Conservation (phyloP, 441 rosid genomes). For the Pelargonium cotyledonis region DNA sequence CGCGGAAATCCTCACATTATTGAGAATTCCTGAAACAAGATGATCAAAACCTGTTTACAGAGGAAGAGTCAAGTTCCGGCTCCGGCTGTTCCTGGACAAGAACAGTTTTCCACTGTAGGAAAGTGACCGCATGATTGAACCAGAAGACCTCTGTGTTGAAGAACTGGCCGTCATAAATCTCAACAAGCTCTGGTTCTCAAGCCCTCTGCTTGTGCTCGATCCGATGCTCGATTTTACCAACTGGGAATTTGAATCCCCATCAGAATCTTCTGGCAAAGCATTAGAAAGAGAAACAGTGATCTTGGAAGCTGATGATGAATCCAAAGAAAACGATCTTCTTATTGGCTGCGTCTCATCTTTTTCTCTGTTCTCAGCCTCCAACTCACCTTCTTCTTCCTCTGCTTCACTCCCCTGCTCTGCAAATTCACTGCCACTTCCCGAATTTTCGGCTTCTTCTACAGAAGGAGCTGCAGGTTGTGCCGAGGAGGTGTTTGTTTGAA, state of each 20-base stretch:
- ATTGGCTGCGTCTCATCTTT: slow-evolving; percentile 27
- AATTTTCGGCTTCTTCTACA: slow-evolving; percentile 15
- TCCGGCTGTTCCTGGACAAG: slow-evolving; percentile 24
- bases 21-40: slow-evolving; percentile 15
- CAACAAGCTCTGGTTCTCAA: slow-evolving; percentile 26
- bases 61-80: slow-evolving; percentile 29
- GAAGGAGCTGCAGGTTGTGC: too few species aligned
- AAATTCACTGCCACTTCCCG: slow-evolving; percentile 12
- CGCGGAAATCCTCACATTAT: neutral
- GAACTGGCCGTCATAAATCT: slow-evolving; percentile 30
- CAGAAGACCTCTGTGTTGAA: slow-evolving; percentile 31
- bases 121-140: slow-evolving; percentile 38
- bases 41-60: slow-evolving; percentile 19
- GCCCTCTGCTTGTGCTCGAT: slow-evolving; percentile 21
- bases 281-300: slow-evolving; percentile 27
- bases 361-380: slow-evolving; percentile 16
- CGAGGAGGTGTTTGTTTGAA: slow-evolving; percentile 7
- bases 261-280: slow-evolving; percentile 20
- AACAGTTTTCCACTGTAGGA: slow-evolving; percentile 47
- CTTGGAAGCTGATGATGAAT: slow-evolving; percentile 42
- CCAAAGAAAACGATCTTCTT: slow-evolving; percentile 51
- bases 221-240: slow-evolving; percentile 9
- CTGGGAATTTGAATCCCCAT: slow-evolving; percentile 17
- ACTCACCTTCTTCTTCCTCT: slow-evolving; percentile 18
- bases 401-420: slow-evolving; percentile 7